Conservation (phyloP, 1,139 yeast genomes). For the Lodderomyces parapsilosis region DNA sequence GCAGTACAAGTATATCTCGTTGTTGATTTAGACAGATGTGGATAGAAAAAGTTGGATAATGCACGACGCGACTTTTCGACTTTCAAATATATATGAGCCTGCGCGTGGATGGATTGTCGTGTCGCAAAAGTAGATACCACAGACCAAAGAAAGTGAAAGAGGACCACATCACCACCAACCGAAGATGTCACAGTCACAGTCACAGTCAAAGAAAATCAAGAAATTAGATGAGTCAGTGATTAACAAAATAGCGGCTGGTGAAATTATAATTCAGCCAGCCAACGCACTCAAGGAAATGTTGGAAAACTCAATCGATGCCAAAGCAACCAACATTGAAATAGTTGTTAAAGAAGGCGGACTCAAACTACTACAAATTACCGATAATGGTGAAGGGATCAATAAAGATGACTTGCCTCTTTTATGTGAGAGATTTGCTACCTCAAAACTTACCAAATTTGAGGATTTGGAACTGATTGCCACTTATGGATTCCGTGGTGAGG, state of each 20-base stretch:
- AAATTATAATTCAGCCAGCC: slow-evolving; percentile 89
- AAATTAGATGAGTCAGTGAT: slow-evolving; percentile 69
- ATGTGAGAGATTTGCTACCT: slow-evolving; percentile 60
- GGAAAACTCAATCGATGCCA: slow-evolving; percentile 56
- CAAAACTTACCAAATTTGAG: slow-evolving; percentile 48
- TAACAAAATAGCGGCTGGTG: slow-evolving; percentile 95
- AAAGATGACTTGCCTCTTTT: slow-evolving; percentile 45
- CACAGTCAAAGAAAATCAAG: slow-evolving; percentile 19
- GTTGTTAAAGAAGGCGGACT: slow-evolving; percentile 55
- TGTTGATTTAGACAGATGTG: too few relatives aligned
- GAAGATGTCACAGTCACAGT: neutral
- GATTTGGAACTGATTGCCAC: slow-evolving; percentile 50
- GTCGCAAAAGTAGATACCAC: slow-evolving; percentile 2
- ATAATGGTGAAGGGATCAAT: slow-evolving; percentile 52
- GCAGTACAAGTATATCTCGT: neutral
- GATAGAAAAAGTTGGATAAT: neutral
- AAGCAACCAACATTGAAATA: slow-evolving; percentile 47
- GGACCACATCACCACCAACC: neutral
- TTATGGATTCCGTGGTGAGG: slow-evolving; percentile 65
- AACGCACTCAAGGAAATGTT: slow-evolving; percentile 63
- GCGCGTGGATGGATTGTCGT: too few relatives aligned
- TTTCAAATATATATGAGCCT: too few relatives aligned
- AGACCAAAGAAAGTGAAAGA: too few relatives aligned
- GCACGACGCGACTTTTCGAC: slow-evolving; percentile 1
- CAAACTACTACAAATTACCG: slow-evolving; percentile 51